A percentile compares a stretch with the other conserved stretches of the same genome.
Conservation (phyloP, 148 eudicot species). For the Diospyros lotus region DNA sequence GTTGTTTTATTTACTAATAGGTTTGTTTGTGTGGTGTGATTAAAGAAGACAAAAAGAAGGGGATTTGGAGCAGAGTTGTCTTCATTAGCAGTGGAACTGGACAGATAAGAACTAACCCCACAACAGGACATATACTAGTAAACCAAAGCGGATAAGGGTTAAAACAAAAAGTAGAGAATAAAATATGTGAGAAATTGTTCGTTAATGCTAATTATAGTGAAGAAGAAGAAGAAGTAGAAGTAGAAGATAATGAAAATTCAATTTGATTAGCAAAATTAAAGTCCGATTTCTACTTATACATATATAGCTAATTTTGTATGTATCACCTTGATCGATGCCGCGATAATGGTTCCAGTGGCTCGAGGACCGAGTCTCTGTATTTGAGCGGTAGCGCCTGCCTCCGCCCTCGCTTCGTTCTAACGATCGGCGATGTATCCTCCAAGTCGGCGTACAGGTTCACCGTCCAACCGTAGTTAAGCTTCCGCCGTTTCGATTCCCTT, state of each 20-base stretch:
- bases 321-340: neutral
- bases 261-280: neutral
- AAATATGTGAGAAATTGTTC: no score
- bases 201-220: neutral
- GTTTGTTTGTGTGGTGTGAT: neutral
- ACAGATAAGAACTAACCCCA: no score
- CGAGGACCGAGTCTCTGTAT: conserved; percentile 10
- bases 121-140: neutral
- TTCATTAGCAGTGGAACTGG: neutral
- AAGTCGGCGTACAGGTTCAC: neutral
- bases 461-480: neutral
- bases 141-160: neutral
- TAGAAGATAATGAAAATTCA: no score
- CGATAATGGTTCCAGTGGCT: conserved; percentile 6
- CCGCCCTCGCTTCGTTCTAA: conserved; percentile 4
- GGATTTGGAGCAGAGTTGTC: neutral
- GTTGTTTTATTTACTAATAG: neutral
- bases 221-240: neutral
- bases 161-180: neutral
- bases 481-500: conserved; percentile 1
- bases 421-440: conserved; percentile 1
- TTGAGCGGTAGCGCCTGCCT: neutral
- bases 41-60: neutral
- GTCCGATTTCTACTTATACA: neutral
- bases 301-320: neutral